Conservation (phyloP, 176 grass and related monocot genomes). For the bread wheat (Triticum aestivum) region DNA sequence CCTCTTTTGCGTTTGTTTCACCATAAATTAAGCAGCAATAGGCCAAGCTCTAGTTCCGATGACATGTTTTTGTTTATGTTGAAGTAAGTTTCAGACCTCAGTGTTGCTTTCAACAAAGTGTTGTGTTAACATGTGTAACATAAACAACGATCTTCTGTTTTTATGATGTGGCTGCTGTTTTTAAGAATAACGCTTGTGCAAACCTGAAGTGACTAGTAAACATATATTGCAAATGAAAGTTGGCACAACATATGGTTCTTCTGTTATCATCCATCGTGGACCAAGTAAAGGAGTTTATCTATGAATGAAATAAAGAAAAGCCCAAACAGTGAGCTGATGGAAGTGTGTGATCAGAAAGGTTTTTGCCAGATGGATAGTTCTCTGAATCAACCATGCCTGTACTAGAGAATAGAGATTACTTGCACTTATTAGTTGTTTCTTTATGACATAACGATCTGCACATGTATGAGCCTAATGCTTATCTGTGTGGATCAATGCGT, state of each 20-base stretch:
- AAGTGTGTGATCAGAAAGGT: neutral
- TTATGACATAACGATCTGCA: neutral
- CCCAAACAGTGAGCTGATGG: neutral
- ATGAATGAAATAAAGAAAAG: neutral
- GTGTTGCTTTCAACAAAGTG: neutral
- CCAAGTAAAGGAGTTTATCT: neutral
- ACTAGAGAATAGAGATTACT: neutral
- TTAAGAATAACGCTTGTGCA: neutral
- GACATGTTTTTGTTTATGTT: neutral
- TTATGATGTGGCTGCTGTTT: neutral
- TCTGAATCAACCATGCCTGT: conserved; percentile 2
- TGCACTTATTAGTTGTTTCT: conserved; percentile 13
- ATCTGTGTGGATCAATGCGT: neutral
- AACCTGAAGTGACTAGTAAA: conserved; percentile 20
- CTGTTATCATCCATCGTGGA: neutral
- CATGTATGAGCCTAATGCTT: conserved; percentile 1
- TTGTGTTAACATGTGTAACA: neutral
- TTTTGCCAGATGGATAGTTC: neutral
- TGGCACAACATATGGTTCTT: neutral
- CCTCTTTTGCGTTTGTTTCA: conserved; percentile 21
- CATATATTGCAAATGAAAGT: neutral
- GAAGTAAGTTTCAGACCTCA: neutral
- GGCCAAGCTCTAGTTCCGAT: neutral
- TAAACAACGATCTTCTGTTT: neutral
- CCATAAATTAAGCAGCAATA: neutral